These are phyloP conservation scores for Trypanosoma cruzi DNA, from an alignment of 208 protist genomes.

Conservation along the genomic window DNA sequence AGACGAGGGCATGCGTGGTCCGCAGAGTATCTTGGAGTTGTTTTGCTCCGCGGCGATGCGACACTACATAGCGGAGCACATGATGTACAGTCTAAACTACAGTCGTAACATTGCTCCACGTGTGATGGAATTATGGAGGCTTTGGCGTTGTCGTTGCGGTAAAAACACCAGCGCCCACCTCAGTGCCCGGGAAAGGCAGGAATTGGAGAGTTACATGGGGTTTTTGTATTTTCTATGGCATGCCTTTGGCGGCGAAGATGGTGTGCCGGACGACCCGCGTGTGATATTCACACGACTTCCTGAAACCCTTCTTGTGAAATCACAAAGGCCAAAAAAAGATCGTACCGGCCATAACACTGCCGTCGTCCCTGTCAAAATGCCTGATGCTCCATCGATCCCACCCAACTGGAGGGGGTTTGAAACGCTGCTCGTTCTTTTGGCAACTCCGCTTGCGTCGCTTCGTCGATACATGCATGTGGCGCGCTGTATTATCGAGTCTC, in stretches of 20 bases:
- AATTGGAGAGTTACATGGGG: slow-evolving; percentile 24
- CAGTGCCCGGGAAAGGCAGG: slow-evolving; percentile 15
- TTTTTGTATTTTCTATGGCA: slow-evolving; percentile 67
- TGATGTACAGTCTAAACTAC: slow-evolving; percentile 80
- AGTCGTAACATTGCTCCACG: slow-evolving; percentile 52
- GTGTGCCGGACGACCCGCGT: slow-evolving; percentile 48
- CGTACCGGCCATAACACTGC: no score
- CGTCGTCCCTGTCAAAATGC: no score
- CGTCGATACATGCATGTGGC: slow-evolving; percentile 73
- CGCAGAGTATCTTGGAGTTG: slow-evolving; percentile 9
- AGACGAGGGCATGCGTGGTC: not conserved
- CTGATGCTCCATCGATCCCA: slow-evolving; percentile 44
- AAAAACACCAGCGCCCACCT: not conserved
- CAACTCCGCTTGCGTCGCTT: slow-evolving; percentile 64
- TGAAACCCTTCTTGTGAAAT: slow-evolving; percentile 23
- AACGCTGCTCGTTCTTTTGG: slow-evolving; percentile 69
- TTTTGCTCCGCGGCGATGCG: slow-evolving; percentile 41
- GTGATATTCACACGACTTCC: slow-evolving; percentile 32
- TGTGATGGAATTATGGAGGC: slow-evolving; percentile 50
- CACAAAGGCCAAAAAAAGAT: no score
- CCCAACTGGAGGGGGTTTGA: slow-evolving; percentile 68
- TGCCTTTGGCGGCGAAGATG: slow-evolving; percentile 40
- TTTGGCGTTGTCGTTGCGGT: slow-evolving; percentile 34
- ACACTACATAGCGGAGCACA: slow-evolving; percentile 76
- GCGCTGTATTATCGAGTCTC: slow-evolving; percentile 64